Conservation (phyloP, 2,329 filamentous ascomycete genomes). For the Pestalotiopsis sp. region DNA sequence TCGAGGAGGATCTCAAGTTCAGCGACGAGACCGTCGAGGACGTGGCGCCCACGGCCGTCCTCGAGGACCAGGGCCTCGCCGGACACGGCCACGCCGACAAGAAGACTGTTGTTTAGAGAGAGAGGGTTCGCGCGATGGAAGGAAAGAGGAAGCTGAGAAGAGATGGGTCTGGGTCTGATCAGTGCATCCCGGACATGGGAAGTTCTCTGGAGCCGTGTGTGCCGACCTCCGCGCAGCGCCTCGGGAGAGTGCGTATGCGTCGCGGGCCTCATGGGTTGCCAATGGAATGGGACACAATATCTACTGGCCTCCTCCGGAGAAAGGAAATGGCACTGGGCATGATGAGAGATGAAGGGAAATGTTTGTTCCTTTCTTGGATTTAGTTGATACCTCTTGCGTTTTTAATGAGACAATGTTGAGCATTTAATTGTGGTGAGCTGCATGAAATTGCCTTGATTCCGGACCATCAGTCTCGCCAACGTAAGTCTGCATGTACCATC, state of each 20-base stretch:
- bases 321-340: neutral
- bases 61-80: conserved; percentile 19
- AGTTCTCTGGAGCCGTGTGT: no score
- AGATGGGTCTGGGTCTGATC: neutral
- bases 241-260: no score
- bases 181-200: no score
- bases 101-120: conserved; percentile 13
- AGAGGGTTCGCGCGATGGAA: no score
- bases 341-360: neutral
- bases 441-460: conserved; percentile 36
- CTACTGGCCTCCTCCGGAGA: neutral
- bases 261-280: neutral
- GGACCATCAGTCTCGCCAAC: no score
- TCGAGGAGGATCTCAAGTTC: conserved; percentile 83
- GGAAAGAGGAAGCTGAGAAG: neutral
- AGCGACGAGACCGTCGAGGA: conserved; percentile 82
- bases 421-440: conserved; percentile 40
- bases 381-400: conserved; percentile 8
- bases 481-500: no score
- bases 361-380: neutral
- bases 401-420: neutral
- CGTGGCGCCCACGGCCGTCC: conserved; percentile 45
- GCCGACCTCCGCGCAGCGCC: no score
- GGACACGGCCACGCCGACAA: conserved; percentile 17
- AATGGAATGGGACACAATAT: neutral